Evolutionary conservation across 1,284 basidiomycete genomes (phyloP).

Genomic region (Ustilago tritici): DNA sequence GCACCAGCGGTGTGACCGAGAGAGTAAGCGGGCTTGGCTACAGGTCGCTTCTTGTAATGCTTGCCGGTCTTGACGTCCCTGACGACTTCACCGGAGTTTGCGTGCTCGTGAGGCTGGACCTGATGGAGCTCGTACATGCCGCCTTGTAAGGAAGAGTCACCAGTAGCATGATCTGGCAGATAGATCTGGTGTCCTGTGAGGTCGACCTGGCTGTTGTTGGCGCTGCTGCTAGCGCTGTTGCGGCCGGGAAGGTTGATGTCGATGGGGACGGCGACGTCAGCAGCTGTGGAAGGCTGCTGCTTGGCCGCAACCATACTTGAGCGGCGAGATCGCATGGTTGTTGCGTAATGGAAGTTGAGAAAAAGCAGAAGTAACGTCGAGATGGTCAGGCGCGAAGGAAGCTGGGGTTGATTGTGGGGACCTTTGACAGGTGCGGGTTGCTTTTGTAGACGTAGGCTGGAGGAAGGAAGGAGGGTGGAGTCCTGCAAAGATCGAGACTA

Average conservation of each 20-base stretch:
- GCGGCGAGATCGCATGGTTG: slow-evolving; percentile 33
- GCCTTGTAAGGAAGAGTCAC: slow-evolving; percentile 6
- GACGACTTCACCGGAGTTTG: slow-evolving; percentile 34
- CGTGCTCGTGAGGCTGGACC: slow-evolving; percentile 30
- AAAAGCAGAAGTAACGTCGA: neutral
- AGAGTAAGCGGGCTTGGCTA: slow-evolving; percentile 39
- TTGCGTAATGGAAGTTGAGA: neutral
- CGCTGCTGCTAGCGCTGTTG: slow-evolving; percentile 25
- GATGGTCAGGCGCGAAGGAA: neutral
- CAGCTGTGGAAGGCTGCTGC: slow-evolving; percentile 17
- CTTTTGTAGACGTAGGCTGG: neutral
- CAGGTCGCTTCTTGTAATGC: slow-evolving; percentile 51
- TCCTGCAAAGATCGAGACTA: neutral
- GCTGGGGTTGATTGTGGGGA: neutral
- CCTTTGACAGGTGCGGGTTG: neutral
- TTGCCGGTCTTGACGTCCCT: slow-evolving; percentile 55
- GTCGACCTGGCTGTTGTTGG: slow-evolving; percentile 37
- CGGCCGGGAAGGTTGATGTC: slow-evolving; percentile 30
- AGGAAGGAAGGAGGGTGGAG: neutral
- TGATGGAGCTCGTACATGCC: slow-evolving; percentile 38
- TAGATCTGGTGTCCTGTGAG: slow-evolving; percentile 46
- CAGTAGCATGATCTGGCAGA: slow-evolving; percentile 15
- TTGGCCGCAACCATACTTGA: slow-evolving; percentile 16
- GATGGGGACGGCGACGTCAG: slow-evolving; percentile 42
- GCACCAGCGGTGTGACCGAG: slow-evolving; percentile 49